A percentile compares a stretch with the other conserved stretches of the same genome.
phyloP scores from a whole-genome alignment of 495 filamentous ascomycete species.

The Penicillium chermesinum region DNA sequence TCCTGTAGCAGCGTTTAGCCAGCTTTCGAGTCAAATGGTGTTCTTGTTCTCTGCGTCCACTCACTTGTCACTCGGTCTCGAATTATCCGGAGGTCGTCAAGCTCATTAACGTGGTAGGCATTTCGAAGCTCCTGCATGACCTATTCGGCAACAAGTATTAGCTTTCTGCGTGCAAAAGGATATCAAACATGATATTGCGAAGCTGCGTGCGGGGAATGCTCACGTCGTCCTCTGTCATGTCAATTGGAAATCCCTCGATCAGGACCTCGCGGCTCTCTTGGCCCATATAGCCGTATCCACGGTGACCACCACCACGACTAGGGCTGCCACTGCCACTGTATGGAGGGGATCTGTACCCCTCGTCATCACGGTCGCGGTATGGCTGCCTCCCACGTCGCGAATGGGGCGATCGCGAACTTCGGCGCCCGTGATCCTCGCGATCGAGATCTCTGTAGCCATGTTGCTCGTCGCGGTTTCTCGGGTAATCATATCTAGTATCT shows the following conservation, averaged over 20 bases:
- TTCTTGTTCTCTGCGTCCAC: conserved; percentile 12
- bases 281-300: conserved; percentile 42
- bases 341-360: conserved; percentile 50
- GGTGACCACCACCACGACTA: conserved; percentile 42
- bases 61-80: conserved; percentile 62
- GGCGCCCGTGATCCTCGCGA: conserved; percentile 39
- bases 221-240: conserved; percentile 60
- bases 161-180: too few species aligned
- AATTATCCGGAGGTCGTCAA: conserved; percentile 63
- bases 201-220: conserved; percentile 5
- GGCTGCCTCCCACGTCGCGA: conserved; percentile 33
- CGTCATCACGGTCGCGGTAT: conserved; percentile 54
- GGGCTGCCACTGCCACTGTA: conserved; percentile 25
- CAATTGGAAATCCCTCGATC: conserved; percentile 55
- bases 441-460: conserved; percentile 32
- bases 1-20: conserved; percentile 35
- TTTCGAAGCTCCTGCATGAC: conserved; percentile 57
- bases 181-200: too few species aligned
- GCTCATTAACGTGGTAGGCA: conserved; percentile 50
- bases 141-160: too few species aligned
- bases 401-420: conserved; percentile 36
- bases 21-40: too few species aligned
- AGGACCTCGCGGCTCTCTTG: conserved; percentile 56
- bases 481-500: conserved; percentile 34
- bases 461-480: conserved; percentile 29